Base-by-base conservation (phyloP, 495 filamentous ascomycete genomes). In the Penicillium salamii region DNA sequence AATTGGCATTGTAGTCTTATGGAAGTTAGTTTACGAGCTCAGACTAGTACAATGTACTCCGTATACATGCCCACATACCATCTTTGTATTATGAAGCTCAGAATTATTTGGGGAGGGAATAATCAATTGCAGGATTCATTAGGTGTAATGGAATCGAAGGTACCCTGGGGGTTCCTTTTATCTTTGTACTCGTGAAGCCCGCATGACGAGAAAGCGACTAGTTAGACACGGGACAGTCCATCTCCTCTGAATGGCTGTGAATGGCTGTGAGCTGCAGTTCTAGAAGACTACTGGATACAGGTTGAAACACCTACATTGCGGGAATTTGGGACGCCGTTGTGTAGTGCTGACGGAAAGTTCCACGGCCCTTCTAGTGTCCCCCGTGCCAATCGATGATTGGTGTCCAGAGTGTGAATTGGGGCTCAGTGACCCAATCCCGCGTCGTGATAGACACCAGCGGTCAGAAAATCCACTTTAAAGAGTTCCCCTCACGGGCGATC, bases 311-410 rank as follows among this genome's bases (percentile, higher is more conserved):
- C 49, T 50, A 44, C 23, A 7, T 32, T 60, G 59, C 59, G 57
- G 54, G 54, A 53, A 57, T 60, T 58, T 41, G 26, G 23, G 23
- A 26, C 39, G 28, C 33, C 51, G 49, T 54, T 41, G 39, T 37
- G 14, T 31, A 44, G 23, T 45, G 52, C 53, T 52, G 51, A 48
- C 49, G 28, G 50, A 49, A 52, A 19, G 15, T 62, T 62, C 59
- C 42, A 58, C 45, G 18, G 29, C 15, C 46, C 53, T 59, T 59
- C 57, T 59, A 57, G 57, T 53, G 59, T 46, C 45, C 21, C 37
- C 31, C 33, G 4, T 4, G 23, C n/a, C n/a, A 8, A 8, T 8
- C 23, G 23, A 23, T 54, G 52, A 50, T 50, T 50, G 52, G 52
- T 17, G 41, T 11, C 15, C 20, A 23, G 39, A 28, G 47, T 3